Conservation (phyloP, 306 rosid species). For the Gastrolobium bilobum region DNA sequence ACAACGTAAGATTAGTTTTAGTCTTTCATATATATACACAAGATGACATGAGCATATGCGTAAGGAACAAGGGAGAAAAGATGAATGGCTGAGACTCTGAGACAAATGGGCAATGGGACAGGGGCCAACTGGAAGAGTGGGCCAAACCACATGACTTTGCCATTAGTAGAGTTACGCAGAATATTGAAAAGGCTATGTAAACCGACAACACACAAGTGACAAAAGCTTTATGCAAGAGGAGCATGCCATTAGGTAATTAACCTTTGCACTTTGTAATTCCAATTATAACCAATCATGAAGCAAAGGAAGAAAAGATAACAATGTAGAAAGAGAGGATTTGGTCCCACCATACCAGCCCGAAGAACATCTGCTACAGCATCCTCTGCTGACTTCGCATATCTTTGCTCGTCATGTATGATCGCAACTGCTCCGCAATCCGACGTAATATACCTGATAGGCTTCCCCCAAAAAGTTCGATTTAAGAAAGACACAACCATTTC, state of each 20-base stretch:
- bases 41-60: too few species aligned
- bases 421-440: slow-evolving; percentile 93
- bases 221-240: slow-evolving; percentile 6
- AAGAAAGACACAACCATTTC: not conserved
- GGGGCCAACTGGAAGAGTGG: slow-evolving; percentile 32
- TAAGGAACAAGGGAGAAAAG: not conserved
- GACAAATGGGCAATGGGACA: not conserved
- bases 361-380: slow-evolving; percentile 88
- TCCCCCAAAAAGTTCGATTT: not conserved
- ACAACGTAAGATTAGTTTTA: too few species aligned
- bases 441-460: slow-evolving; percentile 71
- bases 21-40: too few species aligned
- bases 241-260: not conserved
- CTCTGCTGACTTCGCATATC: slow-evolving; percentile 72
- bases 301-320: not conserved
- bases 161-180: not conserved
- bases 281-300: not conserved
- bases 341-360: slow-evolving; percentile 66
- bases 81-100: not conserved
- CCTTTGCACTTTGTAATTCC: not conserved
- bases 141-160: not conserved
- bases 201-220: slow-evolving; percentile 43
- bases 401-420: slow-evolving; percentile 62
- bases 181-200: slow-evolving; percentile 8
- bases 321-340: not conserved